These are phyloP conservation scores for Phanerochaete sordida DNA, from an alignment of 768 basidiomycete genomes.

Conservation along the genomic window DNA sequence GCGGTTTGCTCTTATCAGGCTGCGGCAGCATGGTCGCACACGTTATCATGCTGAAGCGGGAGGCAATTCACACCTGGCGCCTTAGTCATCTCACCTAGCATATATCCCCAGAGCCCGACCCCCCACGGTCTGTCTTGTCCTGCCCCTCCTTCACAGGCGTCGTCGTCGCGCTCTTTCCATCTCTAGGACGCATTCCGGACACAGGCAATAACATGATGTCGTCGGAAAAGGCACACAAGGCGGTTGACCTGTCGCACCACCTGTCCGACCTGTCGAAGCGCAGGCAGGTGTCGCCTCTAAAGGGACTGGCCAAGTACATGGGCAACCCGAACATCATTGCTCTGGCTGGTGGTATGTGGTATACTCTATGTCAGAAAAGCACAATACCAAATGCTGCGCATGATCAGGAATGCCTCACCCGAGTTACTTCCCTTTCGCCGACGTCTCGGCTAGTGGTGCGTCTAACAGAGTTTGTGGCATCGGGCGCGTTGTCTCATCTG, in stretches of 20 bases:
- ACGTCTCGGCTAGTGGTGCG: conserved; percentile 48
- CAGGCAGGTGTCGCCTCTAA: conserved; percentile 55
- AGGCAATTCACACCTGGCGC: conserved; percentile 4
- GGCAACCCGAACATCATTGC: conserved; percentile 48
- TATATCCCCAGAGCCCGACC: conserved; percentile 1
- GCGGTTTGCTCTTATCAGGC: not conserved
- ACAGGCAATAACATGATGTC: conserved; percentile 3
- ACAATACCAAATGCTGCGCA: not conserved
- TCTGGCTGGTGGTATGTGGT: conserved; percentile 63
- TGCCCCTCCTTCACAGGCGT: not conserved
- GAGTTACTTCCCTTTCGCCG: conserved; percentile 67
- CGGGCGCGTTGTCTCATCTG: not conserved
- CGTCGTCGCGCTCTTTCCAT: not conserved
- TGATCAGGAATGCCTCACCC: conserved; percentile 58
- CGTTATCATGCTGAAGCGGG: conserved; percentile 4
- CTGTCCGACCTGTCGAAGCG: conserved; percentile 52
- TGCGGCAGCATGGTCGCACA: not conserved
- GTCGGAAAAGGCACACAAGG: conserved; percentile 36
- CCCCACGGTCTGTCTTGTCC: not conserved
- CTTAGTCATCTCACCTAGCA: conserved; percentile 10
- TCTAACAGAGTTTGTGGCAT: not conserved
- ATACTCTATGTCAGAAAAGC: not conserved
- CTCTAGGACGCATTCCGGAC: not conserved
- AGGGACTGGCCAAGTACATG: conserved; percentile 61
- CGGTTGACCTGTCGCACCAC: conserved; percentile 72